Conservation (phyloP, 441 rosid genomes). For the Aleurites moluccanus region DNA sequence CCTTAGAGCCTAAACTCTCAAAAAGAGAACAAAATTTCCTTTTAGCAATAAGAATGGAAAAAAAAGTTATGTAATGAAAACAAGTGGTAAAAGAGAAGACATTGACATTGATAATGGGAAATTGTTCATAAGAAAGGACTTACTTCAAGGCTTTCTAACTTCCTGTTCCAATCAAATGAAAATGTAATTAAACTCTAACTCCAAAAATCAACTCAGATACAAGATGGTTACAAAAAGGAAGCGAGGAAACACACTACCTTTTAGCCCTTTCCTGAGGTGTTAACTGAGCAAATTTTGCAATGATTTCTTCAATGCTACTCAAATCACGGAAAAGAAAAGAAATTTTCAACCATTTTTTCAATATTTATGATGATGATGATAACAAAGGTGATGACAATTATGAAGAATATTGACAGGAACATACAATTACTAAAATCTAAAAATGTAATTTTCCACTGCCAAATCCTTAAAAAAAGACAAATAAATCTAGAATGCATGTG, state of each 20-base stretch:
- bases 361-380: background rate
- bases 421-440: background rate
- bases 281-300: slow-evolving; percentile 64
- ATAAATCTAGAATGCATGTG: background rate
- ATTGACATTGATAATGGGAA: background rate
- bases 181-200: slow-evolving; percentile 11
- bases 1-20: slow-evolving; percentile 69
- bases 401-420: background rate
- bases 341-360: background rate
- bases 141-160: slow-evolving; percentile 84
- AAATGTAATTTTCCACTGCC: background rate
- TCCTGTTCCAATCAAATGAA: slow-evolving; percentile 52
- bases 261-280: slow-evolving; percentile 82
- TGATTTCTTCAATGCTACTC: slow-evolving; percentile 66
- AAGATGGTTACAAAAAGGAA: background rate
- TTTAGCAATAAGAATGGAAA: slow-evolving; percentile 12
- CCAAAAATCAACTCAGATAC: slow-evolving; percentile 10
- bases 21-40: slow-evolving; percentile 30
- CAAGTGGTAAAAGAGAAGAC: background rate
- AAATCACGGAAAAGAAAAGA: slow-evolving; percentile 15
- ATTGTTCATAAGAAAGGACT: slow-evolving; percentile 32
- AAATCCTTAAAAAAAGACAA: background rate
- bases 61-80: background rate
- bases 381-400: background rate
- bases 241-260: slow-evolving; percentile 38